phyloP scores from a whole-genome alignment of 768 basidiomycete species.

The Termitomyces sp. region DNA sequence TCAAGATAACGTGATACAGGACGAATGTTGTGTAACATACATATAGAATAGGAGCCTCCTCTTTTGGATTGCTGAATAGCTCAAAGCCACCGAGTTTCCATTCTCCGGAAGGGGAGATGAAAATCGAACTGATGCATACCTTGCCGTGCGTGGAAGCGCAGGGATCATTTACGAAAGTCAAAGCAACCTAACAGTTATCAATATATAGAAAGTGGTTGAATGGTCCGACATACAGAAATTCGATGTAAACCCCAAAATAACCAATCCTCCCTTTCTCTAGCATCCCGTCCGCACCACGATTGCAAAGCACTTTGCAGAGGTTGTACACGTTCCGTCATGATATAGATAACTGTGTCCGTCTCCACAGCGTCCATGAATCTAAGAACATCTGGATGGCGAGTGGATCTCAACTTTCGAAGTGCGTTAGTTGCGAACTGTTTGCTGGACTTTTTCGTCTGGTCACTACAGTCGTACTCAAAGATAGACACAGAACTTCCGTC shows the following conservation, averaged over 20 bases:
- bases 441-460: slow-evolving; percentile 49
- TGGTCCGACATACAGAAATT: slow-evolving; percentile 60
- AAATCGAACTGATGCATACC: slow-evolving; percentile 68
- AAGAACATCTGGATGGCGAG: slow-evolving; percentile 92
- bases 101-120: slow-evolving; percentile 90
- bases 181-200: slow-evolving; percentile 56
- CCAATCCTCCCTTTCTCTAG: slow-evolving; percentile 80
- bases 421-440: slow-evolving; percentile 84
- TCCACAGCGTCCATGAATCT: slow-evolving; percentile 94
- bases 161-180: slow-evolving; percentile 86
- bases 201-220: neutral
- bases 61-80: slow-evolving; percentile 75
- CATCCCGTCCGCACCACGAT: slow-evolving; percentile 54
- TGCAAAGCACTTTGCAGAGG: slow-evolving; percentile 62
- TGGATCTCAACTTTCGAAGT: slow-evolving; percentile 82
- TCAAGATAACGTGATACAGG: slow-evolving; percentile 8
- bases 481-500: slow-evolving; percentile 82
- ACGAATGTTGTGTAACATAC: slow-evolving; percentile 38
- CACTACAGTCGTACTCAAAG: slow-evolving; percentile 84
- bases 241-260: slow-evolving; percentile 91
- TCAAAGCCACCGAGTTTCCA: slow-evolving; percentile 98
- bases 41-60: slow-evolving; percentile 73
- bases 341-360: slow-evolving; percentile 79
- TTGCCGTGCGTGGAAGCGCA: slow-evolving; percentile 82
- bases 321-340: slow-evolving; percentile 91